phyloP scores from a whole-genome alignment of 768 basidiomycete species.

The Lactifluus volemus region DNA sequence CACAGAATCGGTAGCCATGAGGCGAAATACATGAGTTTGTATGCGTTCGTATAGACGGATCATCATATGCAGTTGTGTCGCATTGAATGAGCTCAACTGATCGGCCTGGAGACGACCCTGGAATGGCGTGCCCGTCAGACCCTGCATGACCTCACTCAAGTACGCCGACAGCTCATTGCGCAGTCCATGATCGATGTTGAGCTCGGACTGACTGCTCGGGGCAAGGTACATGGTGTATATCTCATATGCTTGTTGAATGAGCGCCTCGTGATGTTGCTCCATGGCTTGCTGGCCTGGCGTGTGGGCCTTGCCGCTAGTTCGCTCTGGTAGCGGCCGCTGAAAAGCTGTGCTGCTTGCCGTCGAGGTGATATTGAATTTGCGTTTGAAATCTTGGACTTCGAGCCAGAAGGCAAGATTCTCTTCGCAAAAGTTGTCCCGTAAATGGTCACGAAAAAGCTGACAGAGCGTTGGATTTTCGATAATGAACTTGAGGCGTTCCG shows the following conservation, averaged over 20 bases:
- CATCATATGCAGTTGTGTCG: constrained; percentile 91
- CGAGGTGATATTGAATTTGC: constrained; percentile 91
- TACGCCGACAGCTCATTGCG: constrained; percentile 93
- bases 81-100: constrained; percentile 78
- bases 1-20: constrained; percentile 99
- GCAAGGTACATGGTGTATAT: constrained; percentile 96
- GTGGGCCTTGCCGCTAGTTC: constrained; percentile 25
- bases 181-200: constrained; percentile 96
- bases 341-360: constrained; percentile 35
- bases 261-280: constrained; percentile 93
- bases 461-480: constrained; percentile 88
- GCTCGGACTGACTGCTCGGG: constrained; percentile 88
- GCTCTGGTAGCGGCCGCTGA: constrained; percentile 44
- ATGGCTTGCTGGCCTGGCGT: constrained; percentile 81
- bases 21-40: constrained; percentile 90
- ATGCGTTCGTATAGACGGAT: constrained; percentile 93
- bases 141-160: constrained; percentile 81
- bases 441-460: constrained; percentile 87
- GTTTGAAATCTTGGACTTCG: constrained; percentile 95
- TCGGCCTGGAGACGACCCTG: constrained; percentile 75
- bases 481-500: constrained; percentile 84
- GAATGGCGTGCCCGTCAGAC: constrained; percentile 64
- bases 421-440: constrained; percentile 93
- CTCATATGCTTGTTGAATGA: constrained; percentile 89
- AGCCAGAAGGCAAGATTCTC: constrained; percentile 98